phyloP scores from a whole-genome alignment of 1,284 basidiomycete genomes.

The Fomes fomentarius region DNA sequence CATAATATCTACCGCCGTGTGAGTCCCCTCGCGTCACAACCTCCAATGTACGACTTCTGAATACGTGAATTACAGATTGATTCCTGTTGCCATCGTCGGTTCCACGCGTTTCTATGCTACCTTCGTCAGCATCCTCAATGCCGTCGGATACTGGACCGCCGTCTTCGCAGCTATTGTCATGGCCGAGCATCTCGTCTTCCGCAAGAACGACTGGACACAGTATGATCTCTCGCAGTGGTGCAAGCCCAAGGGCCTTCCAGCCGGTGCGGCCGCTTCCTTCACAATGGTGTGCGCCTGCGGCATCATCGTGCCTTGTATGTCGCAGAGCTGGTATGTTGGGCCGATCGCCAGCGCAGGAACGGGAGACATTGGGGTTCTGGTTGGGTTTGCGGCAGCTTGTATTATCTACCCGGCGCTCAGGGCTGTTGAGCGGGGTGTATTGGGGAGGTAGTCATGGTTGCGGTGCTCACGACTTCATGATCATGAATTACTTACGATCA shows the following conservation, averaged over 20 bases:
- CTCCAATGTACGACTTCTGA: too few relatives aligned
- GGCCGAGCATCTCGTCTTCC: constrained; percentile 61
- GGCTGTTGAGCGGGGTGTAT: constrained; percentile 36
- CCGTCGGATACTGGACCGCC: constrained; percentile 66
- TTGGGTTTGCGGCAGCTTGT: constrained; percentile 46
- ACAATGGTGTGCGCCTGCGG: constrained; percentile 53
- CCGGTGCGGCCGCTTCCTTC: constrained; percentile 50
- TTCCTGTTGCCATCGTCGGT: constrained; percentile 63
- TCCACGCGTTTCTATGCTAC: constrained; percentile 60
- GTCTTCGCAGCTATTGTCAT: constrained; percentile 57
- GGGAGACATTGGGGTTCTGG: constrained; percentile 60
- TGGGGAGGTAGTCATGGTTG: too few relatives aligned
- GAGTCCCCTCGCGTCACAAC: too few relatives aligned
- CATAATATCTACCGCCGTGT: constrained; percentile 74
- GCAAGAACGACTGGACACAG: constrained; percentile 37
- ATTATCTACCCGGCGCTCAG: constrained; percentile 46
- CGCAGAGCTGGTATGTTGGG: constrained; percentile 60
- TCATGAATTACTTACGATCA: too few relatives aligned
- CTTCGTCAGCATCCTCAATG: constrained; percentile 57
- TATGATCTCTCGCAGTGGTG: constrained; percentile 47
- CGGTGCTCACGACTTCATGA: too few relatives aligned
- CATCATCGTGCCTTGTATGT: constrained; percentile 61
- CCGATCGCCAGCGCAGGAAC: constrained; percentile 49
- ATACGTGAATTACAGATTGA: too few relatives aligned
- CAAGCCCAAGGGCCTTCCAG: constrained; percentile 41